These are phyloP conservation scores for Cymbopogon citratus DNA, from an alignment of 176 grass and related monocot species.

Conservation along the genomic window DNA sequence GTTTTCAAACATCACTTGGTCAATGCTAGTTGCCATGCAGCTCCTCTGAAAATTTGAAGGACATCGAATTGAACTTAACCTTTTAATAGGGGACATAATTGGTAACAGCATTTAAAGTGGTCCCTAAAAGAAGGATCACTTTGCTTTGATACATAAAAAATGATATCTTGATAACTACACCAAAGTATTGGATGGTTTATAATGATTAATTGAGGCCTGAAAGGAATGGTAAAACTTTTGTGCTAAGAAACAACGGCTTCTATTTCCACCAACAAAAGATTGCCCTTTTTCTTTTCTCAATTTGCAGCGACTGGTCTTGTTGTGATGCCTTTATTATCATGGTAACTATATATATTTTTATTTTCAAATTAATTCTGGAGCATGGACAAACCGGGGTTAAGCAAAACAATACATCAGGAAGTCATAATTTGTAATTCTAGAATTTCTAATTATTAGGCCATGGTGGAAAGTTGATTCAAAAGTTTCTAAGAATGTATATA, in stretches of 20 bases:
- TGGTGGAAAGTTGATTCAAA: neutral
- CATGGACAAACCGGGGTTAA: constrained; percentile 3
- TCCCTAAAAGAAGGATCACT: neutral
- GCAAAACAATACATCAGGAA: neutral
- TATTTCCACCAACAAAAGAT: constrained; percentile 20
- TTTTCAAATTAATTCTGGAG: neutral
- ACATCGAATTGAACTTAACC: neutral
- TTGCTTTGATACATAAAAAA: constrained; percentile 44
- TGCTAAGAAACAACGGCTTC: constrained; percentile 19
- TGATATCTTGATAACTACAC: constrained; percentile 33
- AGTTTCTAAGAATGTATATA: neutral
- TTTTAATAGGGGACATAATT: neutral
- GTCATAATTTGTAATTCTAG: neutral
- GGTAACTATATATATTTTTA: neutral
- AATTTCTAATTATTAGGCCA: neutral
- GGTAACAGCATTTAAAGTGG: neutral
- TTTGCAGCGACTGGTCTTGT: neutral
- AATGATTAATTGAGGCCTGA: neutral
- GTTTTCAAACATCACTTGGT: neutral
- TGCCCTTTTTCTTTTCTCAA: neutral
- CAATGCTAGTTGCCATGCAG: constrained; percentile 6
- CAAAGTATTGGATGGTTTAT: constrained; percentile 11
- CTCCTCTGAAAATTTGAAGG: neutral
- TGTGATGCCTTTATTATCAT: constrained; percentile 22
- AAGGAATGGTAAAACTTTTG: neutral